These are phyloP conservation scores for Oenanthe sinensis DNA, from an alignment of 129 eudicot species.

Conservation along the genomic window DNA sequence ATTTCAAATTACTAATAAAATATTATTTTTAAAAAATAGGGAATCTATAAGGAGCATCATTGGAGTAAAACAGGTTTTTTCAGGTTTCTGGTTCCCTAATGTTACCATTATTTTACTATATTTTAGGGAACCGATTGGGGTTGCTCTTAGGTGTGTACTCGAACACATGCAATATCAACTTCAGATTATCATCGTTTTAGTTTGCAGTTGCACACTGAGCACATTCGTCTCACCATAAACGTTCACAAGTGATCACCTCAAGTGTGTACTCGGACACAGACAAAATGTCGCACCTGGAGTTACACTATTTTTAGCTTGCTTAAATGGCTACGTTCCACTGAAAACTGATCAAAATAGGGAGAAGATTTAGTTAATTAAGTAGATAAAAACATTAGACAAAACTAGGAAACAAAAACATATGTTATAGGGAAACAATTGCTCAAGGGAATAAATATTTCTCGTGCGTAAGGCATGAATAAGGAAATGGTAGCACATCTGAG, in stretches of 20 bases:
- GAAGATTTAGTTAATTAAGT: neutral
- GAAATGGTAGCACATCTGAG: neutral
- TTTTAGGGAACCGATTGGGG: no score
- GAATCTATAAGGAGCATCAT: no score
- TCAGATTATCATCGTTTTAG: neutral
- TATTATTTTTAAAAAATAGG: no score
- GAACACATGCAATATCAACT: no score
- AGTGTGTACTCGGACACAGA: no score
- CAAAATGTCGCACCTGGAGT: neutral
- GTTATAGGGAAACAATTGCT: neutral
- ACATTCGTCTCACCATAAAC: neutral
- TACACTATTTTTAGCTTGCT: neutral
- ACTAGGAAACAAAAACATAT: neutral
- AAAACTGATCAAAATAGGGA: neutral
- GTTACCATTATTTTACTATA: no score
- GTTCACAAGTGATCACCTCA: neutral
- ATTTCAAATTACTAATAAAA: no score
- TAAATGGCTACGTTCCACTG: neutral
- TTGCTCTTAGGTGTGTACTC: no score
- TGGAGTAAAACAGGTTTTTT: no score
- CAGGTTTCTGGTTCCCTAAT: no score
- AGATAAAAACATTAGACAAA: neutral
- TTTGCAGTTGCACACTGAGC: neutral
- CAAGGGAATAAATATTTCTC: neutral
- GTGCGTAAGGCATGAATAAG: neutral